Percentiles rank a stretch among this genome's conserved stretches.
Conservation (phyloP, 2,329 filamentous ascomycete genomes). For the Aspergillus sergii region DNA sequence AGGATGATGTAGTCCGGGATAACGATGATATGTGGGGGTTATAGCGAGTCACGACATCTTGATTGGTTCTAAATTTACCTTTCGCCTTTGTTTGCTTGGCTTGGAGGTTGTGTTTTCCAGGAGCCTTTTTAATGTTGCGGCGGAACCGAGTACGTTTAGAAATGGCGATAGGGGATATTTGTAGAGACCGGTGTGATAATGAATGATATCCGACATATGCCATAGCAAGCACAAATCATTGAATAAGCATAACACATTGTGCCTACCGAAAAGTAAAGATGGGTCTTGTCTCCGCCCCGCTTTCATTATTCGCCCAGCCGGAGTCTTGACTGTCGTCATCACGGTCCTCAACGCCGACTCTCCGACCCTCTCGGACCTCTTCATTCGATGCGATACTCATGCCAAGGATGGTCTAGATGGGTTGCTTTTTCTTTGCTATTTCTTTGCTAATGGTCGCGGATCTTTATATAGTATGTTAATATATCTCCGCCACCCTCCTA, state of each 20-base stretch:
- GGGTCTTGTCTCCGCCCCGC: background rate
- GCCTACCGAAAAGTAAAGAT: background rate
- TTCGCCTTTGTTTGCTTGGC: background rate
- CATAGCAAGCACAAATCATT: background rate
- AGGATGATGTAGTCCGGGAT: constrained; percentile 50
- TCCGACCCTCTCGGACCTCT: background rate
- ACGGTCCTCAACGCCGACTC: background rate
- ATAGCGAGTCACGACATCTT: constrained; percentile 1
- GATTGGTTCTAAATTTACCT: background rate
- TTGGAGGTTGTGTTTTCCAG: background rate
- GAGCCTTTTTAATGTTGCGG: background rate
- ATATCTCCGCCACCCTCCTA: background rate
- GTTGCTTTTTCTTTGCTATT: background rate
- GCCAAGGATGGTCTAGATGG: background rate
- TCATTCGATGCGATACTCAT: background rate
- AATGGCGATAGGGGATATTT: background rate
- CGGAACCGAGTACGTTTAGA: too few species aligned
- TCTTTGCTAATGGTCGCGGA: background rate
- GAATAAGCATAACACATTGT: background rate
- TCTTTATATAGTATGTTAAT: background rate
- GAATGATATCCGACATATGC: background rate
- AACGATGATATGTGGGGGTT: constrained; percentile 51
- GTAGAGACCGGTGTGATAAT: background rate
- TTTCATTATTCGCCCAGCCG: background rate
- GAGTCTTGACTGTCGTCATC: background rate